Evolutionary conservation across 306 rosid species (phyloP).

Genomic region (Sicyos edulis): DNA sequence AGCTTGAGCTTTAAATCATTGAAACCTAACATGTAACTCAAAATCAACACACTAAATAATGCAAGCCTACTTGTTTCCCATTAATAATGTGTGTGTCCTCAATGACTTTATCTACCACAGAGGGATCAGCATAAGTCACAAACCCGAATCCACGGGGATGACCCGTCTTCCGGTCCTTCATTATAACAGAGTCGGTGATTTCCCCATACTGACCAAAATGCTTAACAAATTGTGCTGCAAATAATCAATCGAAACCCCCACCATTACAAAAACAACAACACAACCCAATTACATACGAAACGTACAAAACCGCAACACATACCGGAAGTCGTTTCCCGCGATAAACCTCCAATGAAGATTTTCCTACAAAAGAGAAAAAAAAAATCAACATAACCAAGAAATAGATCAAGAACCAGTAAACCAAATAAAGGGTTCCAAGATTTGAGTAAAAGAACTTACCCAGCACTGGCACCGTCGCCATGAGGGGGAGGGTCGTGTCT

Average conservation of each 20-base stretch:
- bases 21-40: conserved; percentile 24
- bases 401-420: neutral
- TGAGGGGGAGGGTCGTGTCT: conserved; percentile 53
- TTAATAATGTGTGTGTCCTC: conserved; percentile 72
- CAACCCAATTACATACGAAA: neutral
- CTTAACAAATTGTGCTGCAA: conserved; percentile 76
- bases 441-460: conserved; percentile 34
- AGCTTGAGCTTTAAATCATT: neutral
- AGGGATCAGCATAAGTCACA: conserved; percentile 71
- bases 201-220: conserved; percentile 84
- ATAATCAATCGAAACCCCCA: conserved; percentile 15
- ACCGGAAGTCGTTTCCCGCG: neutral
- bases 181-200: conserved; percentile 79
- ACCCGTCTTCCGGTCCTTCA: conserved; percentile 91
- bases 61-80: conserved; percentile 63
- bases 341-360: neutral
- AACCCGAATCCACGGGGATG: conserved; percentile 96
- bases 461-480: conserved; percentile 96
- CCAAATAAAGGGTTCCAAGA: neutral
- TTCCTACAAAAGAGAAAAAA: neutral
- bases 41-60: conserved; percentile 19
- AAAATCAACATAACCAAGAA: neutral
- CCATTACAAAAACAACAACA: neutral
- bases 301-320: neutral
- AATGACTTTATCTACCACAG: conserved; percentile 86